Base-by-base conservation (phyloP, 495 filamentous ascomycete genomes). In the Penicillium parvum region DNA sequence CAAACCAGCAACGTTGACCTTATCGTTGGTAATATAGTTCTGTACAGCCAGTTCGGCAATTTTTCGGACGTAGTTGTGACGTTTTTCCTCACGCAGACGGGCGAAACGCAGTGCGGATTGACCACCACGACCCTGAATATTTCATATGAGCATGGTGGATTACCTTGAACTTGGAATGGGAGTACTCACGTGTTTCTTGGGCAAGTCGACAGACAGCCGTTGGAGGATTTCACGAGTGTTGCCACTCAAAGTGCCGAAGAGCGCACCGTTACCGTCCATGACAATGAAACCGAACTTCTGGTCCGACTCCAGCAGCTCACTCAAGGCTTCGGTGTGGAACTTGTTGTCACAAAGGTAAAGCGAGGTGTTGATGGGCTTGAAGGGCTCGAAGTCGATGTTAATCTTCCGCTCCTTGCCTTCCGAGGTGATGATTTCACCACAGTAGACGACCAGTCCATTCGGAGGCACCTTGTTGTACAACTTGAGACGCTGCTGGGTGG, bases 291-390 rank as follows among this genome's bases (percentile, higher is more conserved):
- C 92, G 58, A 98, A 98, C 69, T 95, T 95, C 73, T 95, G 90
- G 65, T 98, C 92, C 4, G 90, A 95, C 69, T 97, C 92, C 33
- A 98, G 81, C 45, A 98, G 78, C 73, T 98, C 92, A 43, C 88
- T 90, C 47, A 98, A 73, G 5, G 92, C 91, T 64, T 98, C 92
- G 25, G 92, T 98, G 63, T 98, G 92, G 73, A 98, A 98, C 59
- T 98, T 98, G 74, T 98, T 98, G 76, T 98, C 92, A 73, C 92
- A 98, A 19, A 98, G 83, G 65, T 98, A 98, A 7, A 98, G 81
- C 7, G 92, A 98, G 4, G 92, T 98, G 68, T 98, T 98, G 79
- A 98, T 97, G 15, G 92, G 91, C 75, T 97, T 98, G 77, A 98
- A 98, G 10, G 92, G 92, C 63, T 98, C 92, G 60, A 98, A 98